These are phyloP conservation scores for Trametes sanguinea DNA, from an alignment of 768 basidiomycete species.

Conservation along the genomic window DNA sequence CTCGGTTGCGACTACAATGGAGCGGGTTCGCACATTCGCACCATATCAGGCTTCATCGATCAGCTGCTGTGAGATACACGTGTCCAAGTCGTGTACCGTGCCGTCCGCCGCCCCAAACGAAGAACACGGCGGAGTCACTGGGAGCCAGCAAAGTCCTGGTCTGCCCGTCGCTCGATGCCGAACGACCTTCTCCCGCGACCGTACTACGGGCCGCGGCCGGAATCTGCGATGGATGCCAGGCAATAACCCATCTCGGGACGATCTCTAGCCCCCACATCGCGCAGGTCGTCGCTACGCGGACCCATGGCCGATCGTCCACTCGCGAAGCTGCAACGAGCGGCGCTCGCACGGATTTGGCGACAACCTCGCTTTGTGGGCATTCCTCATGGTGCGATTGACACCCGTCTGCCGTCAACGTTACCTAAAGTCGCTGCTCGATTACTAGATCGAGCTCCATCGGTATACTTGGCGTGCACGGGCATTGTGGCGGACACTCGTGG, in stretches of 20 bases:
- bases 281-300: not conserved
- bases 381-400: slow-evolving; percentile 4
- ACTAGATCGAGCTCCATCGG: slow-evolving; percentile 2
- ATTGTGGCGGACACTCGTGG: slow-evolving; percentile 12
- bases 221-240: slow-evolving; percentile 12
- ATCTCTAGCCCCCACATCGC: slow-evolving; percentile 14
- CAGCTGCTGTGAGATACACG: slow-evolving; percentile 10
- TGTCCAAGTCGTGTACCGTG: slow-evolving; percentile 7
- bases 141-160: not conserved
- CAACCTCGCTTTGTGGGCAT: slow-evolving; percentile 3
- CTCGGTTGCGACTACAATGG: slow-evolving; percentile 1
- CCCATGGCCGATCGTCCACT: slow-evolving; percentile 6
- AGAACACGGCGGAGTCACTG: not conserved
- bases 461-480: slow-evolving; percentile 5
- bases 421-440: slow-evolving; percentile 5
- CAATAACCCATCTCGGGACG: slow-evolving; percentile 14
- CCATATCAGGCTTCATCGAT: slow-evolving; percentile 20
- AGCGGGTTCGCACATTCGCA: not conserved
- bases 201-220: slow-evolving; percentile 5
- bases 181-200: slow-evolving; percentile 20
- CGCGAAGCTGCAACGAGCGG: slow-evolving; percentile 7
- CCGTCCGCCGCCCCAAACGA: slow-evolving; percentile 1
- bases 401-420: slow-evolving; percentile 2
- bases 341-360: slow-evolving; percentile 5
- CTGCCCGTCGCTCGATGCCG: slow-evolving; percentile 3